A percentile compares a stretch with the other conserved stretches of the same genome.
Conservation (phyloP, 495 filamentous ascomycete genomes). For the Penicillium flavigenum region DNA sequence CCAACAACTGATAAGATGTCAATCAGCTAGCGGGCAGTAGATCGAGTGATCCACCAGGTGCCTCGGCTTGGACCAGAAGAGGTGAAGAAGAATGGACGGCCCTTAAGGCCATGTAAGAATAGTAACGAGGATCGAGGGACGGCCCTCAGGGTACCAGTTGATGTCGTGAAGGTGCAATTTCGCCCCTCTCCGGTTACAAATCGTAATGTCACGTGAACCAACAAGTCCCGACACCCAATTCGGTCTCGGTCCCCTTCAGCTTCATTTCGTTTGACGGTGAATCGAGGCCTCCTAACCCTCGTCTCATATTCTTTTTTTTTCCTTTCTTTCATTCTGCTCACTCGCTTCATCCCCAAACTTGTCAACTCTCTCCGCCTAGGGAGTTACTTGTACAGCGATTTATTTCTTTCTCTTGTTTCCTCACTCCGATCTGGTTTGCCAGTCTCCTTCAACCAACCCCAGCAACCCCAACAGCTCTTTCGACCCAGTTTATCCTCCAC, state of each 20-base stretch:
- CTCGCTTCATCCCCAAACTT: neutral
- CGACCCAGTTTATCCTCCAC: slow-evolving; percentile 1
- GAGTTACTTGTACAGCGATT: slow-evolving; percentile 7
- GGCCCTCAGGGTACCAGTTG: slow-evolving; percentile 16
- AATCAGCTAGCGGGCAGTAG: slow-evolving; percentile 8
- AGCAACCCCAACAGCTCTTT: slow-evolving; percentile 11
- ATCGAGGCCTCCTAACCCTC: slow-evolving; percentile 8
- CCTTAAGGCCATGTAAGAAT: slow-evolving; percentile 9
- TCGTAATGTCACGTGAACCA: slow-evolving; percentile 8
- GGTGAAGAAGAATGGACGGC: slow-evolving; percentile 3
- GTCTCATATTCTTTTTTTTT: neutral
- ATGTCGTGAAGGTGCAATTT: slow-evolving; percentile 8
- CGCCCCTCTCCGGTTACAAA: slow-evolving; percentile 15
- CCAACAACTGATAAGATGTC: slow-evolving; percentile 12
- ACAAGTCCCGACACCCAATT: slow-evolving; percentile 11
- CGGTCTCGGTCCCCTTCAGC: slow-evolving; percentile 10
- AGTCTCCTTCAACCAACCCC: slow-evolving; percentile 8
- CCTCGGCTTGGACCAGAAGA: neutral
- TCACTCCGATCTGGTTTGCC: neutral
- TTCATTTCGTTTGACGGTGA: slow-evolving; percentile 12
- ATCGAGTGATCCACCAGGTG: slow-evolving; percentile 1
- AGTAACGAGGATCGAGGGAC: slow-evolving; percentile 6
- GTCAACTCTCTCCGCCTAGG: neutral
- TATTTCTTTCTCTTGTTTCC: neutral
- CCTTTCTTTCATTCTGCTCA: neutral